Evolutionary conservation across 257 asterid species (phyloP), one percentile per base, ranked within the genome.

Genomic region (Plantago elongata): DNA sequence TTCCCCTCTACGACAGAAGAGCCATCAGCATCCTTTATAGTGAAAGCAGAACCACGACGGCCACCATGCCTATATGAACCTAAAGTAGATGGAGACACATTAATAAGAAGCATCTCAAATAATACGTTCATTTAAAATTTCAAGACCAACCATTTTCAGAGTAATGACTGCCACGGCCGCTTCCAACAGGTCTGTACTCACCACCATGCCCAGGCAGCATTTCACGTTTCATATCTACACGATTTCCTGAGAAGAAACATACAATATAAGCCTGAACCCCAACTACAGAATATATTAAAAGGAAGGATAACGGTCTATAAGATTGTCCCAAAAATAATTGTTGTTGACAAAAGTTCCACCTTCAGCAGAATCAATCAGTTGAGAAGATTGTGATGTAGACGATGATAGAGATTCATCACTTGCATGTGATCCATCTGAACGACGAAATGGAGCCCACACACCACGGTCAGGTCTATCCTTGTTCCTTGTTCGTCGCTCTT

Each of bases 391-490:
- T 58, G 86, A 82, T 62, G 86, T 69, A 22, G 86, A 73, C 14
- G 84, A 83, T 62, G 92, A 77, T 62, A 81, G 76, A 13, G 95
- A 81, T 40, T 79, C 93, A 46, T 79, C 86, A 77, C 84, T 85
- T 51, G 86, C 79, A 69, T 75, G 89, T 63, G 84, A 74, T 60
- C 90, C 86, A 69, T 90, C 94, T 18, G 94, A 74, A 54, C 84
- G 95, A 37, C 83, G 83, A 75, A 87, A 83, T 69, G 90, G 95
- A 51, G 97, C 70, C 97, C 96, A 82, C 72, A 87, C 93, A 71
- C 94, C 97, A 68, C 93, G 90, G 76, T 90, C 97, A 69, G 94
- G 97, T 63, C 95, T 85, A 73, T 87, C 95, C 78, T 81, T 90
- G 70, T 83, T 90, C 80, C 85, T 80, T 40, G 78, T 70, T 45